Evolutionary conservation across 2,329 filamentous ascomycete genomes (phyloP).

Genomic region (Alternaria brassicae): DNA sequence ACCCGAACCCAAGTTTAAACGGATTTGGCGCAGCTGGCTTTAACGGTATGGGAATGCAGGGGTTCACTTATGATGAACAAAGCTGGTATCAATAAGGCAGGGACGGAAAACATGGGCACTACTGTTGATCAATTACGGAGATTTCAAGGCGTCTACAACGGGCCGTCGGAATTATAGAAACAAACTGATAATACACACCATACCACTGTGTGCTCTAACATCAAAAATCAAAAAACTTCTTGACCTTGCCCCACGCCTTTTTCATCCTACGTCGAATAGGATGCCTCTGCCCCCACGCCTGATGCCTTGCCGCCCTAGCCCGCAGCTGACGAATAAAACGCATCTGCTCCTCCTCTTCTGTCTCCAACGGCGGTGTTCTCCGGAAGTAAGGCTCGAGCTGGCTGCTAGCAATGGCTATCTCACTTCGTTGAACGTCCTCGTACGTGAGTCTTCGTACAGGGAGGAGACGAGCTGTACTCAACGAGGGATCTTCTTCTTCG

Average conservation of each 20-base stretch:
- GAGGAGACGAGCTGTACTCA: not conserved
- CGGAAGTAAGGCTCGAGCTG: not conserved
- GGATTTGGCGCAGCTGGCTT: constrained; percentile 12
- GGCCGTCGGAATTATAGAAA: not conserved
- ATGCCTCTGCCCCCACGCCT: not conserved
- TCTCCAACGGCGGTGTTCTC: not conserved
- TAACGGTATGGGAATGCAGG: constrained; percentile 24
- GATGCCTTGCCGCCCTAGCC: not conserved
- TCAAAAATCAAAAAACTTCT: not conserved
- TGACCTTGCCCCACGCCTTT: not conserved
- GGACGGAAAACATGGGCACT: not conserved
- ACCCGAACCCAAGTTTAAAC: constrained; percentile 2
- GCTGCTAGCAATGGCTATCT: not conserved
- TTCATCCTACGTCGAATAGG: not conserved
- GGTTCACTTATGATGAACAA: constrained; percentile 36
- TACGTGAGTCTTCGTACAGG: not conserved
- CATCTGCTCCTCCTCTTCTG: not conserved
- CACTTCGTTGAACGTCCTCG: not conserved
- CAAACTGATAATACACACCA: not conserved
- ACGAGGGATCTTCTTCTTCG: not conserved
- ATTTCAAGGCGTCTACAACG: not conserved
- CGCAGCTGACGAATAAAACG: not conserved
- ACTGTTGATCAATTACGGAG: not conserved
- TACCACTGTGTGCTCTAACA: not conserved
- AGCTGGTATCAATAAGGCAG: constrained; percentile 32